Evolutionary conservation across 805 yeast genomes (phyloP), one percentile per base, ranked within the genome.

Genomic region (Kregervanrija pseudodelftensis): DNA sequence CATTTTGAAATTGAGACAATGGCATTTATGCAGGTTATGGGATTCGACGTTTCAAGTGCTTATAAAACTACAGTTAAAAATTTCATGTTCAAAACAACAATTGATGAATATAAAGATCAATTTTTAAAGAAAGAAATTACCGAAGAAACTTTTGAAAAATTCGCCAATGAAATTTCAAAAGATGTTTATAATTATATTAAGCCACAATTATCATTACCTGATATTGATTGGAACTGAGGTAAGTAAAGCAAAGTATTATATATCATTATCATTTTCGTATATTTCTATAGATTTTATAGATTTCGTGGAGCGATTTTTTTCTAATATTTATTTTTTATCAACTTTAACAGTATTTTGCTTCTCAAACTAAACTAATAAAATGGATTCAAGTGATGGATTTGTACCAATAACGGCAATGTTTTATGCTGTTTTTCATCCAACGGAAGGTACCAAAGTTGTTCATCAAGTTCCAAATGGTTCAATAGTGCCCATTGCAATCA

Each of bases 401-500:
- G 84, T 82, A 7, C 95, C 95, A n/a, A 88, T 93, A 13, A 72
- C 78, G 46, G 93, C 96, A 2, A 70, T 89, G 38, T 90, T 93
- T 61, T 93, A 87, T 62, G 80, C 96, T 0, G 87, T 86, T 0
- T 93, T 93, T 64, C 97, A 93, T 56, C 97, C 97, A 0, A 85
- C 93, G 0, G 95, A 89, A 57, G 99, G 99, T 1, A 83, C 98
- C 0, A 88, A 89, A 64, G 90, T 91, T 5, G 75, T 85, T 5
- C 85, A 85, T 56, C 96, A 93, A 60, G 95, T 88, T 0, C 99
- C 99, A 2, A 78, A 80, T 35, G 86, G 88, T 5, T 70, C 85
- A 4, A 76, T 81, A 22, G 71, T 70, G 7, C 71, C 71, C 5
- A 64, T 60, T 33, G 56, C 42, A 41, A 13, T 40, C 17, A 46